Base-by-base conservation (phyloP, 108 stramenopile genomes). In the Cyclotella baltica region DNA sequence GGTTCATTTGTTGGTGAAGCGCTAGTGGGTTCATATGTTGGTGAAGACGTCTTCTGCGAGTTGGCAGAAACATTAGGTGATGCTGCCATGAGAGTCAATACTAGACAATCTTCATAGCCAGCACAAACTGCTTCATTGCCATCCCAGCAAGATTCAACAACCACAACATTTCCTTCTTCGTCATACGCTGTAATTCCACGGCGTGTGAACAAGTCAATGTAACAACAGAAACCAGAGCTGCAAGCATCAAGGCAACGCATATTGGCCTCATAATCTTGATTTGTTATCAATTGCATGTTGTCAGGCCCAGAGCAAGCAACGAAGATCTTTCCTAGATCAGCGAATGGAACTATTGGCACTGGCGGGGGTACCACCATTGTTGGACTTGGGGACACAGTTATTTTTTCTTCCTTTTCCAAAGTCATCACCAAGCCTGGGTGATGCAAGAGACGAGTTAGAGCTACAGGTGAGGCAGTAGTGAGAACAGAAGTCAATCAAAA, bases 401-500 rank as follows among this genome's bases (percentile, higher is more conserved):
- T 1, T 55, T 4, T 55, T 55, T n/a, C 3, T 55, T 55, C 23
- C 5, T 25, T 55, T 25, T 25, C 55, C 23, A 55, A 1, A 10
- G 55, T 55, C 55, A 55, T 55, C 13, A 55, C 55, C 23, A 55
- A 55, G 55, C 55, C n/a, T n/a, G n/a, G n/a, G n/a, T n/a, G n/a
- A n/a, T n/a, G n/a, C n/a, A n/a, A n/a, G n/a, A n/a, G n/a, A n/a
- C n/a, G n/a, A n/a, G n/a, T n/a, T n/a, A n/a, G n/a, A n/a, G n/a
- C n/a, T n/a, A n/a, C n/a, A n/a, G n/a, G n/a, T n/a, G n/a, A n/a
- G n/a, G n/a, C n/a, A n/a, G n/a, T n/a, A n/a, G n/a, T n/a, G n/a
- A n/a, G n/a, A n/a, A n/a, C n/a, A n/a, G n/a, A n/a, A n/a, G n/a
- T n/a, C n/a, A n/a, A n/a, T n/a, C n/a, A n/a, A n/a, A n/a, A n/a